Conservation (phyloP, 352 stramenopile species). For the Globisporangium paroecandrum region DNA sequence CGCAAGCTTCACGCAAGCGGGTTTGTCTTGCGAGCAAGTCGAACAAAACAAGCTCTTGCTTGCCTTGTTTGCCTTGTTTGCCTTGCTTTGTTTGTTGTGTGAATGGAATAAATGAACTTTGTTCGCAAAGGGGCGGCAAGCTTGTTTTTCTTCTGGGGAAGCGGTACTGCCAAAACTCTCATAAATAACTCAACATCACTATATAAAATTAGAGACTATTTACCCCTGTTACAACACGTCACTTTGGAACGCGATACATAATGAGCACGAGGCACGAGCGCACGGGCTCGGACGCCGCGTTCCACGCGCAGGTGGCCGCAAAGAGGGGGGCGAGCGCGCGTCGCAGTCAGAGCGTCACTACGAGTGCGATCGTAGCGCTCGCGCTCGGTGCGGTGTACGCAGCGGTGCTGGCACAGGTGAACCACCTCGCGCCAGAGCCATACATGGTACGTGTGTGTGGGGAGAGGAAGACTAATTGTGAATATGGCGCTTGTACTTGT, state of each 20-base stretch:
- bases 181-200: background rate
- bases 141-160: no score
- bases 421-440: constrained; percentile 33
- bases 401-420: constrained; percentile 32
- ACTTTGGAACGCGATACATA: background rate
- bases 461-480: background rate
- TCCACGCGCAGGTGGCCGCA: constrained; percentile 4
- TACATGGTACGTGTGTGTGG: constrained; percentile 55
- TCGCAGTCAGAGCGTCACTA: background rate
- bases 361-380: constrained; percentile 10
- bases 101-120: background rate
- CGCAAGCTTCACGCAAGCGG: background rate
- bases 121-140: no score
- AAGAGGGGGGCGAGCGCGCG: background rate
- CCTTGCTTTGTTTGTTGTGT: background rate
- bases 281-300: background rate
- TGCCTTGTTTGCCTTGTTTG: background rate
- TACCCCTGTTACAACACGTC: background rate
- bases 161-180: background rate
- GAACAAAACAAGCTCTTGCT: background rate
- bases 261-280: constrained; percentile 1
- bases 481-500: background rate
- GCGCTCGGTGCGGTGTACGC: constrained; percentile 24
- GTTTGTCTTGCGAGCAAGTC: background rate
- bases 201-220: background rate